Evolutionary conservation across 495 filamentous ascomycete species (phyloP), one percentile per base, ranked within the genome.

Genomic region (Podospora didyma): DNA sequence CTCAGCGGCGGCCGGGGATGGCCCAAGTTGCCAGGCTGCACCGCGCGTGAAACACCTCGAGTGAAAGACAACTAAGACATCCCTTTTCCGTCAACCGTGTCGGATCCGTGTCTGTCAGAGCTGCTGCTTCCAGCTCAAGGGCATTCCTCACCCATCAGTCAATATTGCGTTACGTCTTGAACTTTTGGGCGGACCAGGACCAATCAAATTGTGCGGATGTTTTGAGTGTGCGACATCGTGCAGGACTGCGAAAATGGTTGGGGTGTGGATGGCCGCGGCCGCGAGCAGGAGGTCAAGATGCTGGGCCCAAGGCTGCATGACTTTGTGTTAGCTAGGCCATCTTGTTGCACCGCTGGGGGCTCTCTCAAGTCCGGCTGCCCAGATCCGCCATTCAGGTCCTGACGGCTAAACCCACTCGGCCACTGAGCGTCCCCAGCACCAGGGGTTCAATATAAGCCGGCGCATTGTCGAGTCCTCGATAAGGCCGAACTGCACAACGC

Each of bases 211-310:
- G 53, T 23, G 22, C 54, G 45, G 26, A 17, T 53, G 56, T 42
- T 52, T 52, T 47, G 48, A 48, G 54, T 52, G 60, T 65, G 57
- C 57, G 50, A 61, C 60, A 56, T 53, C 48, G 54, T 50, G 42
- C 58, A 58, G 44, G 47, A 37, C 24, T 4, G 26, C 54, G 37
- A 48, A 14, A 4, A 21, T 22, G 31, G 17, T 16, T 49, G 54
- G 54, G 34, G 41, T 52, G 17, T 53, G 45, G 42, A 46, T 31
- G 21, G 7, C 42, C 35, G 51, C 11, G 51, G 26, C 45, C 35
- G 23, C 34, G 24, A 16, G 39, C 53, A 26, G 49, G 53, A 50
- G 28, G 46, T 53, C 53, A 42, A 60, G 9, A 46, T 20, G 5
- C 12, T 17, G 26, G 46, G 23, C 9, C 49, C 39, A 42, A 22